Conservation (phyloP, 1,284 basidiomycete species). For the Trichosporon faecale region DNA sequence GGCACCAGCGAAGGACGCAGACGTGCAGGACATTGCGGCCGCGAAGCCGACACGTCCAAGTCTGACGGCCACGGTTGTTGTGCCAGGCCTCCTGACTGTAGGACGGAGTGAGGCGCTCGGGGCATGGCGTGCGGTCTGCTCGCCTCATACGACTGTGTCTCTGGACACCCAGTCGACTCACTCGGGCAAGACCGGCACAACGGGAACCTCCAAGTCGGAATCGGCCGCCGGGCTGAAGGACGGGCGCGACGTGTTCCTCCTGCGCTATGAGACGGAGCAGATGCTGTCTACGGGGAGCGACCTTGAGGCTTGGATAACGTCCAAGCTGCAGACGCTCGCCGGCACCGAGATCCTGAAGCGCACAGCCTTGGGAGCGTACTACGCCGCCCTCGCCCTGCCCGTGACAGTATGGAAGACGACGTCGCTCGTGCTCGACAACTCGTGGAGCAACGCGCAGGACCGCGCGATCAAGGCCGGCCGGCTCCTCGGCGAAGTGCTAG, state of each 20-base stretch:
- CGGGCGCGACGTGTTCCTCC: slow-evolving; percentile 52
- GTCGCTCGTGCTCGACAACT: slow-evolving; percentile 49
- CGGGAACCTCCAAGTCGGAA: not conserved
- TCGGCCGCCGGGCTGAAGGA: slow-evolving; percentile 35
- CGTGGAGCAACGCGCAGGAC: slow-evolving; percentile 54
- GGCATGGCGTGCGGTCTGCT: slow-evolving; percentile 49
- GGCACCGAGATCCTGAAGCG: slow-evolving; percentile 57
- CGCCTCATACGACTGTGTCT: slow-evolving; percentile 9
- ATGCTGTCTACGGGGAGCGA: slow-evolving; percentile 54
- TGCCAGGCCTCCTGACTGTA: slow-evolving; percentile 54
- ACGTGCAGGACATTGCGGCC: not conserved
- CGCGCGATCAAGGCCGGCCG: slow-evolving; percentile 56
- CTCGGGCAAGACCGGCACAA: not conserved
- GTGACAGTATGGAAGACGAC: slow-evolving; percentile 50
- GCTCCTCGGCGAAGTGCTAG: slow-evolving; percentile 58
- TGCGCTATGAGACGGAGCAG: slow-evolving; percentile 50
- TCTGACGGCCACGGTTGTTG: slow-evolving; percentile 53
- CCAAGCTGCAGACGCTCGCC: slow-evolving; percentile 51
- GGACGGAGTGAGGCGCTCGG: slow-evolving; percentile 52
- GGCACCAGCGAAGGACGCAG: not conserved
- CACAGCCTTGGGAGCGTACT: slow-evolving; percentile 57
- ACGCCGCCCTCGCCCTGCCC: slow-evolving; percentile 57
- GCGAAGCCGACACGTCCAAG: slow-evolving; percentile 38
- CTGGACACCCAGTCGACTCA: not conserved
- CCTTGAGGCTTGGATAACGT: slow-evolving; percentile 51